phyloP scores from a whole-genome alignment of 805 yeast species.

The Kodamaea restingae region DNA sequence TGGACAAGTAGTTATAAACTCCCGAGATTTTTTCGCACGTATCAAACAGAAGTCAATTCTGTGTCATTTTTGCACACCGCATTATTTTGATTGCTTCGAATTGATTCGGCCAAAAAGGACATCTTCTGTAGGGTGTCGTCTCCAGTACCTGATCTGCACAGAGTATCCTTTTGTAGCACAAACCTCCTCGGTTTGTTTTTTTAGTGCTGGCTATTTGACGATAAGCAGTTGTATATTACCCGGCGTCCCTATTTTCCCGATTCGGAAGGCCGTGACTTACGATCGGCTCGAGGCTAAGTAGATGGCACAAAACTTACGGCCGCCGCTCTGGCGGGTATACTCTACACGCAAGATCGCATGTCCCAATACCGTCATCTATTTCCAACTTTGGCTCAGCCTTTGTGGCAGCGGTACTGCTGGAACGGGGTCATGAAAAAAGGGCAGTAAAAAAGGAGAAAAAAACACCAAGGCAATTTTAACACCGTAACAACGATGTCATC shows the following conservation, averaged over 20 bases:
- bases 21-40: slow-evolving; percentile 2
- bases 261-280: neutral
- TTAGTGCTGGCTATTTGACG: slow-evolving; percentile 3
- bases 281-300: neutral
- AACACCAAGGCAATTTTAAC: slow-evolving; percentile 7
- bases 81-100: slow-evolving; percentile 3
- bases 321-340: too few species aligned
- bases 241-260: slow-evolving; percentile 1
- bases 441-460: slow-evolving; percentile 9
- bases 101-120: neutral
- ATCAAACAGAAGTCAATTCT: neutral
- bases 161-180: neutral
- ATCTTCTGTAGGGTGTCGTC: neutral
- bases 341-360: too few species aligned
- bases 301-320: neutral
- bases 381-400: slow-evolving; percentile 1
- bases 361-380: neutral
- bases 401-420: neutral
- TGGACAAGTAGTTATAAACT: slow-evolving; percentile 10
- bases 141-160: too few species aligned
- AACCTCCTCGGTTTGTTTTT: neutral
- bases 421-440: slow-evolving; percentile 6
- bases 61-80: slow-evolving; percentile 4
- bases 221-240: slow-evolving; percentile 1
- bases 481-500: slow-evolving; percentile 52